Conservation (phyloP, 306 rosid genomes). For the Quercus wislizeni region DNA sequence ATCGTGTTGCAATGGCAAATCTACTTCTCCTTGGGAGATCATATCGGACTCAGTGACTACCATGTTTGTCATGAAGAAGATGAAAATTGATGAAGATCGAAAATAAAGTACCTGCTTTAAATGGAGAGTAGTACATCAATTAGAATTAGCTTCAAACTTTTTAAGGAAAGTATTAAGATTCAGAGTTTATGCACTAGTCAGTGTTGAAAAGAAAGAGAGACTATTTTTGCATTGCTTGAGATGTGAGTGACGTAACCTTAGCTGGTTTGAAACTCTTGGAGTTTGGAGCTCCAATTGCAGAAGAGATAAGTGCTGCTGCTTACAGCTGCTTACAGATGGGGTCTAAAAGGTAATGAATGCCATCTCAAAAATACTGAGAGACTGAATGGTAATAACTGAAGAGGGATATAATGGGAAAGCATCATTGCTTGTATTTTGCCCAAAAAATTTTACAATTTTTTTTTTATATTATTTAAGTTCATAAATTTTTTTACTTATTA, state of each 20-base stretch:
- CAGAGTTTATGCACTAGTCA: background rate
- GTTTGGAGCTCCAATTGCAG: background rate
- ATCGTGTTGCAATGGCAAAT: conserved; percentile 31
- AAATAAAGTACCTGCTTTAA: background rate
- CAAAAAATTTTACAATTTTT: too few relatives aligned
- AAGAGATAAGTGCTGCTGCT: too few relatives aligned
- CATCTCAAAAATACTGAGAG: too few relatives aligned
- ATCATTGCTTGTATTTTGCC: too few relatives aligned
- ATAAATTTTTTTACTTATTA: too few relatives aligned
- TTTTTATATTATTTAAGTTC: too few relatives aligned
- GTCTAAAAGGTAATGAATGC: too few relatives aligned
- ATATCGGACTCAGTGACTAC: conserved; percentile 42
- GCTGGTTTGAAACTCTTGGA: background rate
- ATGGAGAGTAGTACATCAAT: too few relatives aligned
- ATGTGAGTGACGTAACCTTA: background rate
- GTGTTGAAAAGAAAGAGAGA: background rate
- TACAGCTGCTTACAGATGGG: too few relatives aligned
- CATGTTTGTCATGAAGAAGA: conserved; percentile 28
- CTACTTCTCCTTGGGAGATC: conserved; percentile 44
- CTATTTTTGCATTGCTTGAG: background rate
- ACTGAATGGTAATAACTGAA: too few relatives aligned
- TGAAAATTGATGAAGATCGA: background rate
- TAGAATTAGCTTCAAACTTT: background rate
- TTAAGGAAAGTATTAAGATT: background rate
- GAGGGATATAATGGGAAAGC: too few relatives aligned